phyloP scores from a whole-genome alignment of 108 stramenopile genomes.

The Discostella stelligeroides region DNA sequence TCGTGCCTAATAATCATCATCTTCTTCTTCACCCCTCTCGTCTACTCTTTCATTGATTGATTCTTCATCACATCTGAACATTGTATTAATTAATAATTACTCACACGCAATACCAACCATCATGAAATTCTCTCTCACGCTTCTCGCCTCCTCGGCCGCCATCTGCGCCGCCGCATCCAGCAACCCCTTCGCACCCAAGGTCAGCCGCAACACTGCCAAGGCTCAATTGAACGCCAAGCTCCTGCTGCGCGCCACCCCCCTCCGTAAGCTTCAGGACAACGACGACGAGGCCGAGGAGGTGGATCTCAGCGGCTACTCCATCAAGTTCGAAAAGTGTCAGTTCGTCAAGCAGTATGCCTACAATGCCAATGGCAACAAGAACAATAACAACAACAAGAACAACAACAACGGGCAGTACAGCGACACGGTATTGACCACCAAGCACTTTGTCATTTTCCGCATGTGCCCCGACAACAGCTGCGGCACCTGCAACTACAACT shows the following conservation, averaged over 20 bases:
- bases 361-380: constrained; percentile 43
- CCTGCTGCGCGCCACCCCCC: constrained; percentile 55
- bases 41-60: background rate
- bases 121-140: constrained; percentile 34
- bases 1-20: too few relatives aligned
- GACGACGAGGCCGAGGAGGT: constrained; percentile 55
- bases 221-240: constrained; percentile 59
- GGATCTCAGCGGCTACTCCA: constrained; percentile 75
- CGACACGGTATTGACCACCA: constrained; percentile 65
- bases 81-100: background rate
- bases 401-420: constrained; percentile 42
- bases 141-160: constrained; percentile 25
- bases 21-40: too few relatives aligned
- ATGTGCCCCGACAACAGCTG: constrained; percentile 74
- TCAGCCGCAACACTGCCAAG: constrained; percentile 54
- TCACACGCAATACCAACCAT: too few relatives aligned
- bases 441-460: constrained; percentile 86
- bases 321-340: constrained; percentile 87
- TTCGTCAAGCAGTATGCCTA: constrained; percentile 80
- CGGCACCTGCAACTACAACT: constrained; percentile 74
- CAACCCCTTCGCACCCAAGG: constrained; percentile 69
- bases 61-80: background rate
- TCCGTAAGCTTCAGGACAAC: constrained; percentile 68
- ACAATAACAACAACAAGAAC: constrained; percentile 37
- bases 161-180: constrained; percentile 34